Conservation (phyloP, 179 eudicot genomes). For the Gypsophila paniculata region DNA sequence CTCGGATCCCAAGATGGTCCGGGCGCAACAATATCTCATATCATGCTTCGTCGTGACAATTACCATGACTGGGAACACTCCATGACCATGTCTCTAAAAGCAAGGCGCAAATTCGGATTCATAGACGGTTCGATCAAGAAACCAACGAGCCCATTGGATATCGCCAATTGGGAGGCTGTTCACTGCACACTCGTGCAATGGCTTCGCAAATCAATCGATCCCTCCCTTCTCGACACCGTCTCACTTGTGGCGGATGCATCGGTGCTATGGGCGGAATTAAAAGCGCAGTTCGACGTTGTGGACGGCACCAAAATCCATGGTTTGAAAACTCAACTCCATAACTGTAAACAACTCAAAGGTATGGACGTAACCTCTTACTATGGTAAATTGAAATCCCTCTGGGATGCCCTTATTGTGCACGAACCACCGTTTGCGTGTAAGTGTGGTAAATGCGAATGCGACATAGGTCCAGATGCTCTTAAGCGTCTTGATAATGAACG, state of each 20-base stretch:
- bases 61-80: background rate
- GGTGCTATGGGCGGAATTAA: background rate
- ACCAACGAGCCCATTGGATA: background rate
- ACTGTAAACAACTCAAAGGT: background rate
- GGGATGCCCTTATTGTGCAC: too few relatives aligned
- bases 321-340: too few relatives aligned
- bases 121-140: background rate
- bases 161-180: background rate
- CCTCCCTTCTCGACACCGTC: background rate
- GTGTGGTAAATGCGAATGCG: too few relatives aligned
- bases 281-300: background rate
- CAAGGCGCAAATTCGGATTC: background rate
- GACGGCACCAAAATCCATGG: background rate
- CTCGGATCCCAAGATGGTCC: background rate
- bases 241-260: background rate
- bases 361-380: too few relatives aligned
- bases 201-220: background rate
- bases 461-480: too few relatives aligned
- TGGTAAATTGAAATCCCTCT: too few relatives aligned
- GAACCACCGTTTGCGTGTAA: too few relatives aligned
- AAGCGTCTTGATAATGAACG: too few relatives aligned
- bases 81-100: background rate
- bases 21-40: background rate
- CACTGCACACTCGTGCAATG: background rate
- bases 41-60: background rate